Evolutionary conservation across 306 rosid species (phyloP), one percentile per base, ranked within the genome.

Genomic region (Casuarina cunninghamiana): DNA sequence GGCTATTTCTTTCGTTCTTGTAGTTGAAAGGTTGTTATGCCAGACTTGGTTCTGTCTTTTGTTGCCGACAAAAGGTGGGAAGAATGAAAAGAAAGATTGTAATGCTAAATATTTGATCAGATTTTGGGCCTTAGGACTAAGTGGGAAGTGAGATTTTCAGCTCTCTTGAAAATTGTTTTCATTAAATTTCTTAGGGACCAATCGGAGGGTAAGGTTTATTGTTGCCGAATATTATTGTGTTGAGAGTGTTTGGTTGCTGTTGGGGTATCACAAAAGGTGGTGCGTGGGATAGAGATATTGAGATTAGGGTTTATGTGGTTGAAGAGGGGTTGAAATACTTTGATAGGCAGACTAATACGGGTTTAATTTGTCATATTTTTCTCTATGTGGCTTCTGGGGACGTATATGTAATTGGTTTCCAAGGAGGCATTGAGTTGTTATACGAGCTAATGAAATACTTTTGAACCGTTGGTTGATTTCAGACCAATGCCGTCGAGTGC

Each of bases 51-150:
- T 1, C 37, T 26, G 69, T 75, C 71, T 70, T 58, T 71, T 80
- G 66, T 71, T 71, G 57, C 49, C 39, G 58, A 54, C 75, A 41
- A 79, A 65, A 71, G 63, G 65, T 9, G 3, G 39, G 38, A 58
- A 15, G 69, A 71, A 35, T 38, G 41, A 16, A 11, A 3, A 26
- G 17, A 32, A 4, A 8, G 39, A 13, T 72, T 62, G 1, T 19
- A 26, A 26, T 26, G 32, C 32, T 1, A 26, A 26, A 26, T 26
- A 26, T 26, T 26, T 26, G 32, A 26, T 26, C 32, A 26, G 32
- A 26, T 26, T 26, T 26, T 43, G 42, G 42, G 35, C 57, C 13
- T 10, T 49, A 10, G 26, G 55, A 49, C 6, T 48, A 8, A 32
- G 19, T 21, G 12, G 57, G 26, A 70, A 46, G 49, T 46, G 39